phyloP scores from a whole-genome alignment of 495 filamentous ascomycete species.

The Terfezia boudieri region DNA sequence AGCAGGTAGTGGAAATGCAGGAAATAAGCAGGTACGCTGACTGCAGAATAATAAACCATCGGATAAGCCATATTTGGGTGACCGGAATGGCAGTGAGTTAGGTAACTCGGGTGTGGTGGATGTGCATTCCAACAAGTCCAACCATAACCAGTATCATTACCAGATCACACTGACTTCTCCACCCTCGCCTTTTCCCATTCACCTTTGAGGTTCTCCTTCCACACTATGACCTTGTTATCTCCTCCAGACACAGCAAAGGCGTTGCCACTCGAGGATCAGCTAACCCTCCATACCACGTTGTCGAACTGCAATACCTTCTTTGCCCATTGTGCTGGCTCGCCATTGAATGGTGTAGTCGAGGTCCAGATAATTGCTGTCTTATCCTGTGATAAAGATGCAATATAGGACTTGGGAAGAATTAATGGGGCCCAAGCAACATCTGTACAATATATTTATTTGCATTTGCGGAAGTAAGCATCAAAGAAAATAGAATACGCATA shows the following conservation, averaged over 20 bases:
- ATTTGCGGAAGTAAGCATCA: not conserved
- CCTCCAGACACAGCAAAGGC: slow-evolving; percentile 77
- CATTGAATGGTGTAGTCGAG: slow-evolving; percentile 15
- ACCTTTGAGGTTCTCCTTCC: slow-evolving; percentile 60
- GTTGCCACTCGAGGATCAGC: slow-evolving; percentile 95
- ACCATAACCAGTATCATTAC: not conserved
- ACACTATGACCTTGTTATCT: slow-evolving; percentile 90
- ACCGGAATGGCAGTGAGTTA: no score
- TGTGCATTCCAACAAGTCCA: no score
- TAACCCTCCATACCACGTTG: slow-evolving; percentile 78
- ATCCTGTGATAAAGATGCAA: slow-evolving; percentile 79
- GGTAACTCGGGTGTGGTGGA: no score
- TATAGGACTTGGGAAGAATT: slow-evolving; percentile 82
- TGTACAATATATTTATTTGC: not conserved
- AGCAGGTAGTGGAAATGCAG: no score
- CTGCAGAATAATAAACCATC: no score
- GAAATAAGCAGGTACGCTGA: no score
- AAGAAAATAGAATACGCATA: not conserved
- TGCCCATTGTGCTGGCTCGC: slow-evolving; percentile 48
- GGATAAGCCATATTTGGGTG: no score
- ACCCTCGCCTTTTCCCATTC: slow-evolving; percentile 79
- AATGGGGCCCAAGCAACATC: slow-evolving; percentile 95
- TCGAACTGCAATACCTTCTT: slow-evolving; percentile 71
- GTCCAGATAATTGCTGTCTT: slow-evolving; percentile 97
- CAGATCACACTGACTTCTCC: not conserved